Conservation (phyloP, 1,284 basidiomycete genomes). For the Pseudozyma hubeiensis region DNA sequence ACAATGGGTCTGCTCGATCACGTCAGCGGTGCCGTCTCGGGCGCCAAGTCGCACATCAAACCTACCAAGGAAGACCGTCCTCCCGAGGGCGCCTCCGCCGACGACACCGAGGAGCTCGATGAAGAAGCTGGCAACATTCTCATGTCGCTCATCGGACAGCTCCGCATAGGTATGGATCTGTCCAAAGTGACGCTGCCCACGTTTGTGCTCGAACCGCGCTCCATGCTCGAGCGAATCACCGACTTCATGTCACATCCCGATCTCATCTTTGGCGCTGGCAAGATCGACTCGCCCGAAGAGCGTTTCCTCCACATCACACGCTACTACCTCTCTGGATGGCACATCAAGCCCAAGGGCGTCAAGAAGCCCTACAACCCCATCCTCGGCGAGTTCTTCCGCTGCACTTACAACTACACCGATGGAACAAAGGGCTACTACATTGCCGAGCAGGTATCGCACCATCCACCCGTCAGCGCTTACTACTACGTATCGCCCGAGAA, state of each 20-base stretch:
- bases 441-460: constrained; percentile 90
- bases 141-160: constrained; percentile 79
- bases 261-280: constrained; percentile 89
- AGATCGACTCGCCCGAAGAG: constrained; percentile 83
- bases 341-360: constrained; percentile 98
- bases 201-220: constrained; percentile 67
- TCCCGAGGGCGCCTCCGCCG: constrained; percentile 65
- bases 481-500: constrained; percentile 96
- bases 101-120: constrained; percentile 69
- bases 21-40: constrained; percentile 59
- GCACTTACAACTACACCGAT: constrained; percentile 91
- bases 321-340: constrained; percentile 99
- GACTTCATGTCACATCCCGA: constrained; percentile 99
- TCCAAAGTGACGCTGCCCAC: constrained; percentile 80
- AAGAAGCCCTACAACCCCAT: constrained; percentile 99
- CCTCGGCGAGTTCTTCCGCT: constrained; percentile 97
- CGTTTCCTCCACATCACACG: constrained; percentile 90
- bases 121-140: constrained; percentile 70
- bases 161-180: constrained; percentile 93
- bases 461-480: constrained; percentile 95
- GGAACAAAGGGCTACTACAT: constrained; percentile 95
- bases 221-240: constrained; percentile 69
- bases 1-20: constrained; percentile 64
- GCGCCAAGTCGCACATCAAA: constrained; percentile 53
- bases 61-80: constrained; percentile 61